These are phyloP conservation scores for Parachaetomium inaequale DNA, from an alignment of 495 filamentous ascomycete species.

Conservation along the genomic window DNA sequence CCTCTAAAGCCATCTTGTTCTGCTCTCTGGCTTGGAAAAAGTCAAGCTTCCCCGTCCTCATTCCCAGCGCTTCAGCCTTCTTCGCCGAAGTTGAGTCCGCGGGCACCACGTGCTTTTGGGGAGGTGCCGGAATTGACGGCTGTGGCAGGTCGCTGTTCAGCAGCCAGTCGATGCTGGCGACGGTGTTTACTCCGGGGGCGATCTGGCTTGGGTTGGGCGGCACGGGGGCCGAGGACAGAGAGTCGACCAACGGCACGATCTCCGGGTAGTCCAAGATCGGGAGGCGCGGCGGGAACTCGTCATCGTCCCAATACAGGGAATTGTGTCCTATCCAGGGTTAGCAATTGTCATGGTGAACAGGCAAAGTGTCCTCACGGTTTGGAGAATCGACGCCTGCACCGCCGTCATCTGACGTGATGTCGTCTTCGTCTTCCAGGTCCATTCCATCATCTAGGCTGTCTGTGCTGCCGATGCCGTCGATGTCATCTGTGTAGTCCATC, in stretches of 20 bases:
- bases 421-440: background rate
- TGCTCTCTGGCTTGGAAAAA: slow-evolving; percentile 40
- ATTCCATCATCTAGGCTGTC: background rate
- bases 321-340: background rate
- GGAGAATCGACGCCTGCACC: background rate
- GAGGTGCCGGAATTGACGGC: background rate
- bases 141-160: background rate
- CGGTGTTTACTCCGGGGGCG: background rate
- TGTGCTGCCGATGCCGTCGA: background rate
- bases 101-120: background rate
- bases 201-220: background rate
- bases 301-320: background rate
- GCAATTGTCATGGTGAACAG: background rate
- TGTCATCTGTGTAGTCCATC: slow-evolving; percentile 5
- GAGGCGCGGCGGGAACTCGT: background rate
- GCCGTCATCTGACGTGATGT: slow-evolving; percentile 4
- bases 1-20: slow-evolving; percentile 26
- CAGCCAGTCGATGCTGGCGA: background rate
- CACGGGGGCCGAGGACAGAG: background rate
- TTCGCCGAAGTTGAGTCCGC: background rate
- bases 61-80: slow-evolving; percentile 29
- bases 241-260: background rate
- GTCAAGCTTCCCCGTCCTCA: slow-evolving; percentile 37
- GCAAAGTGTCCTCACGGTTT: background rate
- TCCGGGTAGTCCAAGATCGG: background rate